phyloP scores from a whole-genome alignment of 108 stramenopile genomes.

The Epipyxis sp. region DNA sequence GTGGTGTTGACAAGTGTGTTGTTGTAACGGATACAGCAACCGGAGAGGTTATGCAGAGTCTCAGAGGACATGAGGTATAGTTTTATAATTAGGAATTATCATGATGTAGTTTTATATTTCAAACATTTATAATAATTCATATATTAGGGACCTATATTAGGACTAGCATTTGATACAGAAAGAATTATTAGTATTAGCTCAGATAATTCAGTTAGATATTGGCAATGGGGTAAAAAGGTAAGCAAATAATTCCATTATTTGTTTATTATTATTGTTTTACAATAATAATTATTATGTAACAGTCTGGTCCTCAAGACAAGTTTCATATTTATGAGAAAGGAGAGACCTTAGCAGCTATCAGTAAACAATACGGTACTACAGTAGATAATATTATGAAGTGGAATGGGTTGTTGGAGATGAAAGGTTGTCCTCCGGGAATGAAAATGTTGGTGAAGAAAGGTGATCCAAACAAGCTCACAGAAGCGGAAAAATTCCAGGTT shows the following conservation, averaged over 20 bases:
- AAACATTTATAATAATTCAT: conserved; percentile 57
- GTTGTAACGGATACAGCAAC: conserved; percentile 63
- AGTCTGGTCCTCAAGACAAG: background rate
- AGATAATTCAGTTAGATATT: conserved; percentile 53
- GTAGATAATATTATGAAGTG: conserved; percentile 29
- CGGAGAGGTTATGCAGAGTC: conserved; percentile 50
- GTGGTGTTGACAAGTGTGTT: conserved; percentile 56
- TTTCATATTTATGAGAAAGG: background rate
- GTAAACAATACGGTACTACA: conserved; percentile 5
- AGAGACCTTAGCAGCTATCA: background rate
- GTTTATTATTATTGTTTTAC: too few relatives aligned
- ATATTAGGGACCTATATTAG: conserved; percentile 50
- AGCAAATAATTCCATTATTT: too few relatives aligned
- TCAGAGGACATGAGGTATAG: conserved; percentile 4
- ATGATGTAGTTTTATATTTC: background rate
- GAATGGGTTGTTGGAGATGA: conserved; percentile 20
- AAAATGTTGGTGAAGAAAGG: conserved; percentile 25
- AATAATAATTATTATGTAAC: too few relatives aligned
- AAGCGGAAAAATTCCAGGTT: background rate
- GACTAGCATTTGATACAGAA: conserved; percentile 58
- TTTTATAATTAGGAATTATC: background rate
- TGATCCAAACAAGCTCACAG: conserved; percentile 10
- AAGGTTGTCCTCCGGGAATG: conserved; percentile 8
- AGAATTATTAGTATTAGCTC: conserved; percentile 52
- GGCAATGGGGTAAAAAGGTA: conserved; percentile 47